Percentiles rank a stretch among this genome's conserved stretches.
phyloP scores from a whole-genome alignment of 805 yeast species.

The Monosporozyma servazzii region DNA sequence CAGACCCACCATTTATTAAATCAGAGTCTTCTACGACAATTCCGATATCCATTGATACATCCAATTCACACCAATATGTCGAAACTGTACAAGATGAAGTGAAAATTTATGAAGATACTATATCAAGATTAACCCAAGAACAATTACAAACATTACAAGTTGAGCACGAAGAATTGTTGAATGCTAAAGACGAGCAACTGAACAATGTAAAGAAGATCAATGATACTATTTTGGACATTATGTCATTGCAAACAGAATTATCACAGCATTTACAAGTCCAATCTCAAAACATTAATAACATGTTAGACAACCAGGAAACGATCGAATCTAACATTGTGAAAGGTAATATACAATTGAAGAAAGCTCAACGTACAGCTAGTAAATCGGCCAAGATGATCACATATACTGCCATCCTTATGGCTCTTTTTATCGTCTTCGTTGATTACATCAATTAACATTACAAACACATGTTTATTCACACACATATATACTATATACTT shows the following conservation, averaged over 20 bases:
- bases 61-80: slow-evolving; percentile 19
- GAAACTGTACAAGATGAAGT: slow-evolving; percentile 28
- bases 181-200: slow-evolving; percentile 50
- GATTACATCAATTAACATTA: slow-evolving; percentile 36
- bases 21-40: not conserved
- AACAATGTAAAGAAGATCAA: slow-evolving; percentile 53
- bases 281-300: slow-evolving; percentile 53
- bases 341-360: slow-evolving; percentile 63
- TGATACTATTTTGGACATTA: slow-evolving; percentile 58
- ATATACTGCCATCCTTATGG: slow-evolving; percentile 45
- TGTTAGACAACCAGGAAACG: slow-evolving; percentile 59
- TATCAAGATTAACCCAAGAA: slow-evolving; percentile 34
- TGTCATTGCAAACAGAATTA: slow-evolving; percentile 65
- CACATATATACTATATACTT: not conserved
- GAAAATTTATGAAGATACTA: slow-evolving; percentile 30
- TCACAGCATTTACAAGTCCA: slow-evolving; percentile 65
- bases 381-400: slow-evolving; percentile 50
- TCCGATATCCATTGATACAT: slow-evolving; percentile 8
- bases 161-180: slow-evolving; percentile 50
- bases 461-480: not conserved
- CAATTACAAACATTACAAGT: slow-evolving; percentile 48
- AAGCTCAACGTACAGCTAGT: slow-evolving; percentile 61
- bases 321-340: slow-evolving; percentile 53
- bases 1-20: not conserved
- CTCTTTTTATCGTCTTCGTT: slow-evolving; percentile 45